phyloP scores from a whole-genome alignment of 495 filamentous ascomycete species.

The Aspergillus diversus region DNA sequence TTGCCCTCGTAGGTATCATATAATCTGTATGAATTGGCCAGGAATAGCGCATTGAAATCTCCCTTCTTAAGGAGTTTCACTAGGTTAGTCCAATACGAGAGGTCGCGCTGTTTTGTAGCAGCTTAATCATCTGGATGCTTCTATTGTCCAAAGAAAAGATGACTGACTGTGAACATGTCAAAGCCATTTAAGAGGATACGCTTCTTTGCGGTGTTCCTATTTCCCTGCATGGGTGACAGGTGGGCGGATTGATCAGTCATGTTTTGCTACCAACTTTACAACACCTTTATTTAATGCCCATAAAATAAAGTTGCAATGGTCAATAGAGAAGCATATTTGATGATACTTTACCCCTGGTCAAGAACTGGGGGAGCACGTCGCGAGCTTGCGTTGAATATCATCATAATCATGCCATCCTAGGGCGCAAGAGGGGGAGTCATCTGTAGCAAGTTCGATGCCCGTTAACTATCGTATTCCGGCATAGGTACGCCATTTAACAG shows the following conservation, averaged over 20 bases:
- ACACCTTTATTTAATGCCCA: too few species aligned
- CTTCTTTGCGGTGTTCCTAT: slow-evolving; percentile 46
- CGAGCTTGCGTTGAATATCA: background rate
- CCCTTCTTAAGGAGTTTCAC: slow-evolving; percentile 50
- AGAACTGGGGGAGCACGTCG: background rate
- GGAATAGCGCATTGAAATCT: slow-evolving; percentile 59
- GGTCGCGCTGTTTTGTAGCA: slow-evolving; percentile 52
- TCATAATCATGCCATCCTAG: background rate
- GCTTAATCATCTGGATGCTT: slow-evolving; percentile 60
- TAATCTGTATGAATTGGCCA: slow-evolving; percentile 55
- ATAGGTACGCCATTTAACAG: background rate
- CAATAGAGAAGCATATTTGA: background rate
- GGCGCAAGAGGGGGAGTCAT: background rate
- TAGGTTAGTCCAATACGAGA: slow-evolving; percentile 47
- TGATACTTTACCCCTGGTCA: background rate
- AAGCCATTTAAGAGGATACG: slow-evolving; percentile 67
- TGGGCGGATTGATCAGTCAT: background rate
- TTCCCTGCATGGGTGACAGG: background rate
- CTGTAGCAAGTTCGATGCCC: background rate
- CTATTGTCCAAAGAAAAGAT: slow-evolving; percentile 66
- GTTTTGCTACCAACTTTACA: background rate
- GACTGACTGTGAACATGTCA: slow-evolving; percentile 62
- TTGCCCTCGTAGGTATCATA: slow-evolving; percentile 69
- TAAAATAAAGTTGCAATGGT: background rate
- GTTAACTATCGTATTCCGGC: background rate